Base-by-base conservation (phyloP, 805 yeast species). In the Ogataea corticis region DNA sequence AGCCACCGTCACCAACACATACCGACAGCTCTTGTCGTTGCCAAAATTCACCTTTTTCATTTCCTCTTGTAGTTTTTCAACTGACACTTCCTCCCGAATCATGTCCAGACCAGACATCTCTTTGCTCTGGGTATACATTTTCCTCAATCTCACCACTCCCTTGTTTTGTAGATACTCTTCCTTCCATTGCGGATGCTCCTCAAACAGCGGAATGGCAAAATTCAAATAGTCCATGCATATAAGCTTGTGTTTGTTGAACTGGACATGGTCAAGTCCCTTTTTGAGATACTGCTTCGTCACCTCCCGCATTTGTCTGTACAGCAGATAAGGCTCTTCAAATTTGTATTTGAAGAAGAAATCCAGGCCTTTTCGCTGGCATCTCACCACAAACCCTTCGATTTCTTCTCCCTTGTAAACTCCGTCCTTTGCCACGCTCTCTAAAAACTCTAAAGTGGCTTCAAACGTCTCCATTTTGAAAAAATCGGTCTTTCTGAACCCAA, bases 261-360 rank as follows among this genome's bases (percentile, higher is more conserved):
- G 46, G 45, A 79, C 67, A 19, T 67, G 70, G 5, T 74, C 65
- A 2, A 59, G 58, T 13, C 68, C 68, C 1, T 64, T 63, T 0
- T 57, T 46, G 9, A 86, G 72, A 49, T 77, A 77, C 35, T 69
- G 70, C 58, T 79, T 83, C 0, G 97, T 89, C 2, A 82, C 86
- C 58, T 94, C 98, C 53, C 99, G 76, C 79, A 95, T 81, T 56
- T 86, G 87, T 47, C 99, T 75, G 64, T 90, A 94, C 76, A 94
- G 76, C 36, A 90, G 68, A 61, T 94, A 94, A 0, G 99, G 99
- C 66, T 94, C 96, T 54, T 90, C 96, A 63, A 94, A 94, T 65
- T 94, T 94, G 70, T 72, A 94, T 67, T 94, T 94, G 79, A 90
- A 94, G 65, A 92, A 87, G 57, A 77, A 89, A 51, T 83, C 87